These are phyloP conservation scores for Didymella arachidicola DNA, from an alignment of 2,329 filamentous ascomycete species.

Conservation along the genomic window DNA sequence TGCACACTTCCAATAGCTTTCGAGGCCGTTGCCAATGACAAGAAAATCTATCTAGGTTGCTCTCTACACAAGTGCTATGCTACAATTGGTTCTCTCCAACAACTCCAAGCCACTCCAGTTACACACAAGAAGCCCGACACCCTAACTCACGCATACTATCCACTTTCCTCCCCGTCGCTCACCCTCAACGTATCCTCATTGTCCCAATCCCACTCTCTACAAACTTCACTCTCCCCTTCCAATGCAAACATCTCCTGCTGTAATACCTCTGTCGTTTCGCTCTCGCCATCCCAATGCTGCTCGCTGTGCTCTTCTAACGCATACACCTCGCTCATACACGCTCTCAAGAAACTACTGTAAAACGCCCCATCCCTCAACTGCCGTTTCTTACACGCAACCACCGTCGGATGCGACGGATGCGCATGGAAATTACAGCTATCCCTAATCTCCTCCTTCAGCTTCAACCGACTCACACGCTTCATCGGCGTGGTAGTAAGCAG, in stretches of 20 bases:
- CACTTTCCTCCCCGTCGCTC: constrained; percentile 20
- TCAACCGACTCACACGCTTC: constrained; percentile 15
- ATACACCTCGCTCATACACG: constrained; percentile 25
- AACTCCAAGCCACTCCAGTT: neutral
- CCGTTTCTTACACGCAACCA: constrained; percentile 14
- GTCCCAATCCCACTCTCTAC: constrained; percentile 20
- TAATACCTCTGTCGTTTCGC: constrained; percentile 21
- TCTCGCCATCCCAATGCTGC: constrained; percentile 23
- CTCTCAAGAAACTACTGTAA: constrained; percentile 16
- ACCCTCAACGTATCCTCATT: constrained; percentile 22
- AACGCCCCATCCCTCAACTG: constrained; percentile 19
- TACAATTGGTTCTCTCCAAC: neutral
- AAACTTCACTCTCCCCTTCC: constrained; percentile 19
- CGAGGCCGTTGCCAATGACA: neutral
- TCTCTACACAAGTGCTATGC: neutral
- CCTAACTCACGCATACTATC: neutral
- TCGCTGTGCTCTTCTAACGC: constrained; percentile 13
- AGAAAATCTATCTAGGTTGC: neutral
- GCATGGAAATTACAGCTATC: constrained; percentile 25
- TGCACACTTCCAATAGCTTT: neutral
- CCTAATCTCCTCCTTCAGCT: constrained; percentile 17
- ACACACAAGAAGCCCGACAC: neutral
- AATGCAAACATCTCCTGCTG: constrained; percentile 23
- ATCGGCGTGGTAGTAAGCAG: constrained; percentile 17
- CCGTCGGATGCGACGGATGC: constrained; percentile 5